Percentiles rank a stretch among this genome's conserved stretches.
Evolutionary conservation across 1,139 yeast species (phyloP).

Genomic region (Candida frijolesensis): DNA sequence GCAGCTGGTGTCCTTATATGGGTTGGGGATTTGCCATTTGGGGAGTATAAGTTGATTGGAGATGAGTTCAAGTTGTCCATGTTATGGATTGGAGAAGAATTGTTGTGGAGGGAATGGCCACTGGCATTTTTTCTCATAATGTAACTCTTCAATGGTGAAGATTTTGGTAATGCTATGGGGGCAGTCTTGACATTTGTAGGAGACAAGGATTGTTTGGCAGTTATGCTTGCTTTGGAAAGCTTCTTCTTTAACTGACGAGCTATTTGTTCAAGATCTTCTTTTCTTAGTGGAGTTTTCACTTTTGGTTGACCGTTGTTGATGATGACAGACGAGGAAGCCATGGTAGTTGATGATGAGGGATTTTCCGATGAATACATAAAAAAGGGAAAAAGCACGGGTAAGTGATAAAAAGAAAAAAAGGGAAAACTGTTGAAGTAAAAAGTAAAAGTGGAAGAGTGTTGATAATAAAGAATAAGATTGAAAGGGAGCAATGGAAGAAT

Average conservation of each 20-base stretch:
- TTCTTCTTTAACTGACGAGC: conserved; percentile 49
- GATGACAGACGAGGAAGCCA: neutral
- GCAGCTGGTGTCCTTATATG: conserved; percentile 44
- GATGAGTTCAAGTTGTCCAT: conserved; percentile 26
- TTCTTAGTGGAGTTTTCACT: conserved; percentile 40
- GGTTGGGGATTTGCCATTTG: conserved; percentile 45
- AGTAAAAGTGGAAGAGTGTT: neutral
- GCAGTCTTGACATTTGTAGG: conserved; percentile 23
- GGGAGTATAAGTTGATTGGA: conserved; percentile 42
- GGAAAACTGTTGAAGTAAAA: neutral
- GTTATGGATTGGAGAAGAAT: conserved; percentile 9
- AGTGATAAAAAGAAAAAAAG: neutral
- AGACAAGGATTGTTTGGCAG: conserved; percentile 45
- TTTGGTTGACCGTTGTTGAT: conserved; percentile 10
- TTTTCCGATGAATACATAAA: neutral
- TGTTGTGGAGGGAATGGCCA: conserved; percentile 8
- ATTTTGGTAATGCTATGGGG: conserved; percentile 18
- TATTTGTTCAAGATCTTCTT: conserved; percentile 49
- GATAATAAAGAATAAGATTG: neutral
- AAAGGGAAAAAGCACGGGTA: neutral
- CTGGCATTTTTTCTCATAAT: conserved; percentile 25
- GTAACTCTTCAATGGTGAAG: conserved; percentile 37
- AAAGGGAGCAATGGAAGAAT: neutral
- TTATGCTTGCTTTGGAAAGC: conserved; percentile 46
- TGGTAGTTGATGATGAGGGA: neutral